Conservation (phyloP, 495 filamentous ascomycete species). For the Copromyces sp. region DNA sequence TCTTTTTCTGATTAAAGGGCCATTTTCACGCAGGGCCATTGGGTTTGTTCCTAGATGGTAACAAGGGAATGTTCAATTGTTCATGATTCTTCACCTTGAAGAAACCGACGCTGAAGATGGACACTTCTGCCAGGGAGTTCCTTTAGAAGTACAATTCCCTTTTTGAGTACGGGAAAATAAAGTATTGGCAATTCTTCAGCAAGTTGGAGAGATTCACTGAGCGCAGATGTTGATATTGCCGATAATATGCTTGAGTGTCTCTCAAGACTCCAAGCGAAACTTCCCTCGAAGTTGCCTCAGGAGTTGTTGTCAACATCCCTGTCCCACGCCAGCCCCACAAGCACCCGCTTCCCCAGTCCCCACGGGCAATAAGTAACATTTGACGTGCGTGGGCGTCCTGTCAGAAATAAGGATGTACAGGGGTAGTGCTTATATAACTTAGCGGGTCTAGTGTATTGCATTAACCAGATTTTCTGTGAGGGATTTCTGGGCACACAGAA, state of each 20-base stretch:
- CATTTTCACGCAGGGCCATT: background rate
- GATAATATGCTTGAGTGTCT: background rate
- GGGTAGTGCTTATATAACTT: too few relatives aligned
- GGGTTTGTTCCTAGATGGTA: background rate
- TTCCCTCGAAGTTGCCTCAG: background rate
- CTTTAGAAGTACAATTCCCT: background rate
- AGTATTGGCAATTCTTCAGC: background rate
- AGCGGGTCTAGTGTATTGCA: too few relatives aligned
- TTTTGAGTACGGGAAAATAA: background rate
- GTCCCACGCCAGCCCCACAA: background rate
- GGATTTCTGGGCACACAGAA: too few relatives aligned
- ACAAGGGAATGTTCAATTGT: background rate
- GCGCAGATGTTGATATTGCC: fast-evolving
- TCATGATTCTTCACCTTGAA: background rate
- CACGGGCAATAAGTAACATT: background rate
- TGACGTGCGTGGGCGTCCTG: background rate
- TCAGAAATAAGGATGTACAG: too few relatives aligned
- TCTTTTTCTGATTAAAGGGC: background rate
- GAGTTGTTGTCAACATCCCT: background rate
- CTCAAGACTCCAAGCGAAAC: background rate
- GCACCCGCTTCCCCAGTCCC: background rate
- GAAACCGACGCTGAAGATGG: background rate
- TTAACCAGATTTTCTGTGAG: too few relatives aligned
- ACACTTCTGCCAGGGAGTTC: background rate
- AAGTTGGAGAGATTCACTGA: background rate